Evolutionary conservation across 2,329 filamentous ascomycete genomes (phyloP).

Genomic region (Cladophialophora yegresii): DNA sequence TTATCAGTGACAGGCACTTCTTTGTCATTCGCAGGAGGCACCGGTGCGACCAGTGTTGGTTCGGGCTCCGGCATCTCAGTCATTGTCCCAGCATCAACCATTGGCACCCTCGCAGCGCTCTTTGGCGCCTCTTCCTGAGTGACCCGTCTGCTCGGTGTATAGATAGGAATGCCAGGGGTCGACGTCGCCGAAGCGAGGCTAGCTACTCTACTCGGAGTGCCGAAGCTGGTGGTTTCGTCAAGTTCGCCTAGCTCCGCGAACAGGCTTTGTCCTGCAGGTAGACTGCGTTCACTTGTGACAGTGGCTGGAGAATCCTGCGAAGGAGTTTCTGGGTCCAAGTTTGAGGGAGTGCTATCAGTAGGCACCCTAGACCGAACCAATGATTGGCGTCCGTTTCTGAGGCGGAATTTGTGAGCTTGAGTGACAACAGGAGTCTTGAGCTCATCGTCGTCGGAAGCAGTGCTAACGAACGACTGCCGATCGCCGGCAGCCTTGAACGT

Average conservation of each 20-base stretch:
- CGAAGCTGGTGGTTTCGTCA: slow-evolving; percentile 68
- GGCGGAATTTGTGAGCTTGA: slow-evolving; percentile 68
- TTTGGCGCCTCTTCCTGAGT: slow-evolving; percentile 13
- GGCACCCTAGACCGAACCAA: slow-evolving; percentile 57
- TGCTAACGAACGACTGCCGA: slow-evolving; percentile 76
- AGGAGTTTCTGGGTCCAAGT: slow-evolving; percentile 43
- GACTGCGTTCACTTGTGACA: slow-evolving; percentile 50
- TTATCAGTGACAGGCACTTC: slow-evolving; percentile 29
- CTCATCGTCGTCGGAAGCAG: slow-evolving; percentile 72
- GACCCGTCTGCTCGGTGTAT: slow-evolving; percentile 28
- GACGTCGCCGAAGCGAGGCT: slow-evolving; percentile 43
- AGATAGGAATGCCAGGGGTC: slow-evolving; percentile 41
- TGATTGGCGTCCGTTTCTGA: slow-evolving; percentile 68
- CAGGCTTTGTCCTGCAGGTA: slow-evolving; percentile 69
- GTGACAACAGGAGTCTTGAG: slow-evolving; percentile 65
- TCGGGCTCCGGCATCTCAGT: slow-evolving; percentile 60
- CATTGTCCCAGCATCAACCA: slow-evolving; percentile 65
- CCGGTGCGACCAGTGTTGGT: slow-evolving; percentile 30
- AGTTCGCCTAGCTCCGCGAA: slow-evolving; percentile 88
- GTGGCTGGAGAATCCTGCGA: slow-evolving; percentile 58
- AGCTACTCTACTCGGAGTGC: slow-evolving; percentile 42
- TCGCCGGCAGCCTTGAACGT: slow-evolving; percentile 54
- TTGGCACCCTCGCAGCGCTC: slow-evolving; percentile 42
- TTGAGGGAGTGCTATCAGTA: slow-evolving; percentile 49
- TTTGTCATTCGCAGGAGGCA: slow-evolving; percentile 21